Base-by-base conservation (phyloP, 2,329 filamentous ascomycete species). In the Didymella segeticola region DNA sequence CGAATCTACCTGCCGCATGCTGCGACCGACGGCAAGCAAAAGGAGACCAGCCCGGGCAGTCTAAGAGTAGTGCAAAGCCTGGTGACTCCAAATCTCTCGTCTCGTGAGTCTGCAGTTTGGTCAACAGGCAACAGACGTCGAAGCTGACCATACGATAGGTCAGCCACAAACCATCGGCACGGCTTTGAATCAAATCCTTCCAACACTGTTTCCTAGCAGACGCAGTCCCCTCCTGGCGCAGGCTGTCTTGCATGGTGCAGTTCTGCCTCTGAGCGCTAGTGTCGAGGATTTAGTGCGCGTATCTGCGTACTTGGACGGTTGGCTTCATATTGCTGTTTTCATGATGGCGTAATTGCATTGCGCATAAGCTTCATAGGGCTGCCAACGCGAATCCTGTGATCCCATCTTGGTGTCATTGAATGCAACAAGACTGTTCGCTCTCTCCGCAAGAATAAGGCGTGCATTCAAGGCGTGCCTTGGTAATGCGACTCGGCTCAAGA, bases 271-370 rank as follows among this genome's bases (percentile, higher is more conserved):
- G 78, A 77, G 80, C 54, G 89, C 92, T 1, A 87, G 87, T 20
- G 75, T 99, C 15, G 89, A 91, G 68, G 93, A 97, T 39, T 73
- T 99, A 53, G 89, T 95, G 77, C 83, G 87, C 51, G 89, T 89
- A 67, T 89, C 90, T 4, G 86, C 91, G 1, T 98, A 97, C 79
- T 87, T 91, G 0, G 95, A 99, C 76, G 95, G 95, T 0, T 99
- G 93, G 89, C 75, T 96, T 22, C 91, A 91, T 73, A 76, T 97
- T 34, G 89, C 91, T 46, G 84, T 97, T 5, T 82, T 87, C 17
- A 88, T 96, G 79, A 80, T 91, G 69, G 79, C 78, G 12, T 83
- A 68, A 30, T 42, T 3, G 11, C 9, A 26, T 11, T 26, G 27
- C 37, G 41, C n/a, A 29, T 43, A 45, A 36, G 23, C 45, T 49